Evolutionary conservation across 2,329 filamentous ascomycete species (phyloP).

Genomic region (Tolypocladium endophyticum): DNA sequence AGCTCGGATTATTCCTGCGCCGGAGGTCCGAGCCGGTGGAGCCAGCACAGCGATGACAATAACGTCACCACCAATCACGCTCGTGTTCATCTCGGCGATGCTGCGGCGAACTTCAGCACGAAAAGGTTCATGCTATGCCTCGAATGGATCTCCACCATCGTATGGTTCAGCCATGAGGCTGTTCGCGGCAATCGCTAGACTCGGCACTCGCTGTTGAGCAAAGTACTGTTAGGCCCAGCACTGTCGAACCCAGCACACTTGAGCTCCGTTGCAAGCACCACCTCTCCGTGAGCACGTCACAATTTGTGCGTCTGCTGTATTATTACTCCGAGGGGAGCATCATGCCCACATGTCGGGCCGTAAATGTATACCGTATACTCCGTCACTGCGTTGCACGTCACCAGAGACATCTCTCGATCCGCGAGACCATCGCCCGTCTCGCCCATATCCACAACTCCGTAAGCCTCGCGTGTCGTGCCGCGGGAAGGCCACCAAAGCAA

Average conservation of each 20-base stretch:
- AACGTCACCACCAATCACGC: not conserved
- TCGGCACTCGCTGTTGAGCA: no score
- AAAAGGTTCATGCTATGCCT: not conserved
- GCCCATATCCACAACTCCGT: not conserved
- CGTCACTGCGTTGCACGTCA: not conserved
- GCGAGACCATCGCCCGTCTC: not conserved
- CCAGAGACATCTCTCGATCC: not conserved
- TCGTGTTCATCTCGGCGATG: not conserved
- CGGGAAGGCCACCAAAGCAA: not conserved
- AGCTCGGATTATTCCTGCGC: slow-evolving; percentile 10
- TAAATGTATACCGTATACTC: not conserved
- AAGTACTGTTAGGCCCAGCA: no score
- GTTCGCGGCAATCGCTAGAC: no score
- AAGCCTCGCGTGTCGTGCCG: not conserved
- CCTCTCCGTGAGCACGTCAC: not conserved
- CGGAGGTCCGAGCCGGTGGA: slow-evolving; percentile 3
- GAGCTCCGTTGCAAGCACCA: not conserved
- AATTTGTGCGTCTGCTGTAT: not conserved
- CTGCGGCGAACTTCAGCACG: no score
- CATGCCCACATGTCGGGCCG: not conserved
- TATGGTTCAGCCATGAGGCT: not conserved
- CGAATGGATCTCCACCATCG: not conserved
- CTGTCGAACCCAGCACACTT: not conserved
- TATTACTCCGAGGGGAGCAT: not conserved
- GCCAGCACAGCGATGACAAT: not conserved